Evolutionary conservation across 371 early-diverging fungal genomes (phyloP).

Genomic region (Aphelidium insulamus): DNA sequence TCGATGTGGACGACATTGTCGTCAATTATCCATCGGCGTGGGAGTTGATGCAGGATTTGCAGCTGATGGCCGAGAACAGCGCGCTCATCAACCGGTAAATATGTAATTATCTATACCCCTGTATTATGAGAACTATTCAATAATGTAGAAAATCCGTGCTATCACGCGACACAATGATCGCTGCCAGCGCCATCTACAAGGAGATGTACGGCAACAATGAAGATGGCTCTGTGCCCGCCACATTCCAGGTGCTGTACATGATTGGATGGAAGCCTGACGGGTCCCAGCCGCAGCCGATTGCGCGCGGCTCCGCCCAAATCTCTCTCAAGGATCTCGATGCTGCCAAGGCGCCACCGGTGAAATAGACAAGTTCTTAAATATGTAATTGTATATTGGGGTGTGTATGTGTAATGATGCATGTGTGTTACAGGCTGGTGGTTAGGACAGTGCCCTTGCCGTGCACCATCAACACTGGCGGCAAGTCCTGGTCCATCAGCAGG

Average conservation of each 20-base stretch:
- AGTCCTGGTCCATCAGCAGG: conserved; percentile 13
- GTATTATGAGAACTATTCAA: background rate
- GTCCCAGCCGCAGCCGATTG: conserved; percentile 41
- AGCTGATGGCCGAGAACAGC: conserved; percentile 86
- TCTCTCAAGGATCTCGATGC: conserved; percentile 48
- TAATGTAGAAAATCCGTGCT: conserved; percentile 28
- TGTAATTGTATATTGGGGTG: too few species aligned
- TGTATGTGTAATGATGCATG: too few species aligned
- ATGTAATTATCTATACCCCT: background rate
- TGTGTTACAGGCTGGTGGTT: conserved; percentile 27
- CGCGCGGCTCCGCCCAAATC: conserved; percentile 39
- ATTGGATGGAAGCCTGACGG: conserved; percentile 71
- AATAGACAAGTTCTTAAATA: too few species aligned
- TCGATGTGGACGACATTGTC: conserved; percentile 79
- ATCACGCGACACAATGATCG: conserved; percentile 55
- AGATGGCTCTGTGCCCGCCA: conserved; percentile 81
- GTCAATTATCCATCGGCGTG: conserved; percentile 79
- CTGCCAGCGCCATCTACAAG: conserved; percentile 69
- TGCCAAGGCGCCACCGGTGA: too few species aligned
- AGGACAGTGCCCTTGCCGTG: conserved; percentile 31
- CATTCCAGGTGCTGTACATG: conserved; percentile 70
- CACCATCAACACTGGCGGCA: conserved; percentile 26
- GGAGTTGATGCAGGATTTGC: conserved; percentile 71
- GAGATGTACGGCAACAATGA: conserved; percentile 45
- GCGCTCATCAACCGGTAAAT: conserved; percentile 50